A percentile compares a stretch with the other conserved stretches of the same genome.
Conservation (phyloP, 2,329 filamentous ascomycete species). For the Leptographium wingfieldii region DNA sequence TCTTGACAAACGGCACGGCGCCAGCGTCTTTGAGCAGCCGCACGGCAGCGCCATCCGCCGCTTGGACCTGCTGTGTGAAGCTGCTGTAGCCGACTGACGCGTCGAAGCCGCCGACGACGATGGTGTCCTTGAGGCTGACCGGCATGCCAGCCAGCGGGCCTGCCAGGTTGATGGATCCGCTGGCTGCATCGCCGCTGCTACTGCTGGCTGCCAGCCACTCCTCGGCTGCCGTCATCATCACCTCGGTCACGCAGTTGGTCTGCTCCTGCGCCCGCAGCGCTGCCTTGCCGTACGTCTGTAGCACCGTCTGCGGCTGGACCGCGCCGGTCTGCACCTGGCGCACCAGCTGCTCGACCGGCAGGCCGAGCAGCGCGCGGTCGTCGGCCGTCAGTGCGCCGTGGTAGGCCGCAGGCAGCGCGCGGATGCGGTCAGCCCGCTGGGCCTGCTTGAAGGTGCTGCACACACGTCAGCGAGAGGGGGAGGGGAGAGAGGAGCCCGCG, state of each 20-base stretch:
- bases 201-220: slow-evolving; percentile 41
- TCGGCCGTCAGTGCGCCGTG: slow-evolving; percentile 47
- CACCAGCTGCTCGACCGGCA: slow-evolving; percentile 67
- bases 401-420: slow-evolving; percentile 49
- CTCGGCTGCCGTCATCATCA: slow-evolving; percentile 70
- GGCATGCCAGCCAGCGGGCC: slow-evolving; percentile 81
- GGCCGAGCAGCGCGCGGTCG: slow-evolving; percentile 57
- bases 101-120: slow-evolving; percentile 74
- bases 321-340: slow-evolving; percentile 59
- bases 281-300: slow-evolving; percentile 79
- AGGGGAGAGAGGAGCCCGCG: no score
- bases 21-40: slow-evolving; percentile 75
- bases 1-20: slow-evolving; percentile 86
- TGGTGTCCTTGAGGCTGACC: slow-evolving; percentile 68
- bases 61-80: slow-evolving; percentile 53
- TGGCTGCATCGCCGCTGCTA: not conserved
- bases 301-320: slow-evolving; percentile 55
- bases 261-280: slow-evolving; percentile 61
- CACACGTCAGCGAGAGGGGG: slow-evolving; percentile 17
- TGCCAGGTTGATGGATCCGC: slow-evolving; percentile 50
- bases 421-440: slow-evolving; percentile 59
- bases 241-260: slow-evolving; percentile 83
- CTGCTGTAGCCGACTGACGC: slow-evolving; percentile 68
- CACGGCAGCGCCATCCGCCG: slow-evolving; percentile 57
- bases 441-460: slow-evolving; percentile 65